Evolutionary conservation across 495 filamentous ascomycete species (phyloP).

Genomic region (Massariosphaeria phaeospora): DNA sequence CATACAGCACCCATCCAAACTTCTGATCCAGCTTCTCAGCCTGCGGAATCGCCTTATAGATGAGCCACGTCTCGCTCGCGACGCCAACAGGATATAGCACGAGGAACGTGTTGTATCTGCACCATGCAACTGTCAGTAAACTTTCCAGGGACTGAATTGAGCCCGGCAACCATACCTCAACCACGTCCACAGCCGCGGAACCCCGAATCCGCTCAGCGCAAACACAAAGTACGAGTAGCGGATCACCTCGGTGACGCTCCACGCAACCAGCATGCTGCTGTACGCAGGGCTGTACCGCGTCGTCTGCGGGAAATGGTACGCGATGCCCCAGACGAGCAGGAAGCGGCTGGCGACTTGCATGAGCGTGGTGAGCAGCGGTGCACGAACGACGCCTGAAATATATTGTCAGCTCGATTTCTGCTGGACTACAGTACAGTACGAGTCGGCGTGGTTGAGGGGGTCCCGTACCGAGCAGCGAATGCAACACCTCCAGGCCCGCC

Average conservation of each 20-base stretch:
- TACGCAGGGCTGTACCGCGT: slow-evolving; percentile 52
- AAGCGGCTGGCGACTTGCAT: slow-evolving; percentile 83
- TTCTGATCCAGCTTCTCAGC: slow-evolving; percentile 49
- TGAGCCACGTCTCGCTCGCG: slow-evolving; percentile 72
- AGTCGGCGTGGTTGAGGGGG: too few species aligned
- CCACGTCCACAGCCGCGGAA: slow-evolving; percentile 69
- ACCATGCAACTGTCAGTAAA: neutral
- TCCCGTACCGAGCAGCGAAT: slow-evolving; percentile 61
- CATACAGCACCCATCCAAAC: slow-evolving; percentile 57
- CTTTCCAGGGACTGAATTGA: neutral
- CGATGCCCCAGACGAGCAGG: slow-evolving; percentile 78
- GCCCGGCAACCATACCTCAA: slow-evolving; percentile 47
- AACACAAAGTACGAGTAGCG: slow-evolving; percentile 85
- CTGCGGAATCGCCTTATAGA: slow-evolving; percentile 59
- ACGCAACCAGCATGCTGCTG: slow-evolving; percentile 70
- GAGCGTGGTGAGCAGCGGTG: slow-evolving; percentile 75
- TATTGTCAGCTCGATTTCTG: too few species aligned
- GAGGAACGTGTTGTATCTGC: slow-evolving; percentile 82
- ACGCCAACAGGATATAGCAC: slow-evolving; percentile 91
- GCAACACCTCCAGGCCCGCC: slow-evolving; percentile 75
- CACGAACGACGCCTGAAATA: slow-evolving; percentile 69
- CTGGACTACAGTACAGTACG: too few species aligned
- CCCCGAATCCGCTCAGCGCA: slow-evolving; percentile 53
- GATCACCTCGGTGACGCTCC: slow-evolving; percentile 80
- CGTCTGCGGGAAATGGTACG: slow-evolving; percentile 56